Percentiles rank a stretch among this genome's conserved stretches.
Conservation (phyloP, 164 flowering plant genomes). For the Annona squamosa region DNA sequence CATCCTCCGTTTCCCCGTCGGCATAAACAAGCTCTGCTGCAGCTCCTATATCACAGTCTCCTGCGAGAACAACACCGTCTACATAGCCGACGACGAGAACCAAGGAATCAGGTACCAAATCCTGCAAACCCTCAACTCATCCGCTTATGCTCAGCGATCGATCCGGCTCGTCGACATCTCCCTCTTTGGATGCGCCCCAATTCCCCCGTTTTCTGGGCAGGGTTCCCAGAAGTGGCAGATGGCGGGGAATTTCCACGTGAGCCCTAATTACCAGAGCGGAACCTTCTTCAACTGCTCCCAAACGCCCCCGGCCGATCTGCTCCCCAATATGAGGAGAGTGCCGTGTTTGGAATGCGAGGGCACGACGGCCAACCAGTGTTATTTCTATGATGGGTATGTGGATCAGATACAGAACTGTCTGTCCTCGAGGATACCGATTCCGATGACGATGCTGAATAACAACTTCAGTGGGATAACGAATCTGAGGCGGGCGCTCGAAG, state of each 20-base stretch:
- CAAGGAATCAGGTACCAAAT: not conserved
- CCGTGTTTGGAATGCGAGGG: slow-evolving; percentile 4
- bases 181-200: slow-evolving; percentile 1
- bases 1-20: slow-evolving; percentile 4
- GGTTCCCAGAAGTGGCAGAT: not conserved
- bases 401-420: not conserved
- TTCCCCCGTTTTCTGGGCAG: not conserved
- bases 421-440: not conserved
- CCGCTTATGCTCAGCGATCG: not conserved
- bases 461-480: slow-evolving; percentile 1
- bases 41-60: not conserved
- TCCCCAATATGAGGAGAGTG: not conserved
- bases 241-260: not conserved
- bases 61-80: slow-evolving; percentile 5
- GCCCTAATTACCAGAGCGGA: not conserved
- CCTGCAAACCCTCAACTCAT: not conserved
- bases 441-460: not conserved
- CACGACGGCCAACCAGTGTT: not conserved
- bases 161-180: slow-evolving; percentile 1
- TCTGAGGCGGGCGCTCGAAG: not conserved
- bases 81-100: not conserved
- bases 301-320: not conserved
- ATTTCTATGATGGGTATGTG: not conserved
- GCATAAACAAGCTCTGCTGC: not conserved
- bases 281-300: slow-evolving; percentile 6